Evolutionary conservation across 2,329 filamentous ascomycete genomes (phyloP).

Genomic region (Monosporascus sp.): DNA sequence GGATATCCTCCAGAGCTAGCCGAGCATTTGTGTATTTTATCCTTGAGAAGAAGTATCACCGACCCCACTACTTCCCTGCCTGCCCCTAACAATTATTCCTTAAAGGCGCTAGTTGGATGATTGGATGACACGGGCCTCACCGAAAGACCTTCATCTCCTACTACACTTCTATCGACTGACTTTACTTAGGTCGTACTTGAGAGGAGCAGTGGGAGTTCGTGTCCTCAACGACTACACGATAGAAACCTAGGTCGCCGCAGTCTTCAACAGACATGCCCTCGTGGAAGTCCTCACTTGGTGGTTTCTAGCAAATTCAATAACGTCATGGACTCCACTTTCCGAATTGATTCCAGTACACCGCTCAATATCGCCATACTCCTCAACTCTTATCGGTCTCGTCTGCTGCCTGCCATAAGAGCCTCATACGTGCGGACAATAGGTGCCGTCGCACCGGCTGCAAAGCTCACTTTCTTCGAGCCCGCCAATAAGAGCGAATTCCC

Average conservation of each 20-base stretch:
- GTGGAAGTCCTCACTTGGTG: no score
- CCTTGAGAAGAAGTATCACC: no score
- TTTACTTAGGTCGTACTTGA: not conserved
- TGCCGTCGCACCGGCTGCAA: conserved; percentile 22
- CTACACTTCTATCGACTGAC: not conserved
- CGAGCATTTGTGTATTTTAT: no score
- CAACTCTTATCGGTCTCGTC: conserved; percentile 32
- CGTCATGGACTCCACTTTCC: not conserved
- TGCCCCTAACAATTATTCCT: no score
- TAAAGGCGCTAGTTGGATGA: not conserved
- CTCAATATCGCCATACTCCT: conserved; percentile 32
- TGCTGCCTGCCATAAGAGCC: conserved; percentile 28
- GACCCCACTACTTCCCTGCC: no score
- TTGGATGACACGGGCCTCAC: not conserved
- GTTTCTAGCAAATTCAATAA: not conserved
- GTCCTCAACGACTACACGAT: not conserved
- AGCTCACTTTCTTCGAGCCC: conserved; percentile 32
- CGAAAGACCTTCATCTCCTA: not conserved
- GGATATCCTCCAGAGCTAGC: no score
- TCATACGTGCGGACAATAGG: conserved; percentile 30
- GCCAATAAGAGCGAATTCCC: conserved; percentile 31
- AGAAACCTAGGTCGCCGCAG: not conserved
- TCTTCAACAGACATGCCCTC: conserved; percentile 1
- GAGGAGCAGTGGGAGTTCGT: not conserved
- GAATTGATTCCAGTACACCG: conserved; percentile 1